phyloP scores from a whole-genome alignment of 257 asterid genomes.

The Solanum ossicruentum region DNA sequence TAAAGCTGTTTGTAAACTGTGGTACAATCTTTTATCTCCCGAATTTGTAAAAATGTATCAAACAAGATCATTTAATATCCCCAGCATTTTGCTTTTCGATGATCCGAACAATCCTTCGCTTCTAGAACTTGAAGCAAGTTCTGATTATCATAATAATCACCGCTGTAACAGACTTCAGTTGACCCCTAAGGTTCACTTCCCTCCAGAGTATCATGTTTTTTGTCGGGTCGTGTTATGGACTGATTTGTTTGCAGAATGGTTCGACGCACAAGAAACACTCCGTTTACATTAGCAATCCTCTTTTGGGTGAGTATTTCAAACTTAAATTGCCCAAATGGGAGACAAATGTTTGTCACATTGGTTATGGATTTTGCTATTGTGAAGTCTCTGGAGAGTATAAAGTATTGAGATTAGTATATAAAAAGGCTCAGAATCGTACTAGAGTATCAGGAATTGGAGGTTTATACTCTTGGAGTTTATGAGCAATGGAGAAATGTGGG shows the following conservation, averaged over 20 bases:
- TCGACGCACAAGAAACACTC: background rate
- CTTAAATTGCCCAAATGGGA: background rate
- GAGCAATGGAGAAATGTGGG: background rate
- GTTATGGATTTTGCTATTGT: too few species aligned
- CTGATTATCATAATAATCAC: background rate
- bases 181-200: background rate
- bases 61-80: background rate
- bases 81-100: background rate
- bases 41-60: background rate
- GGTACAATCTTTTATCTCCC: background rate
- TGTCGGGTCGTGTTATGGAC: background rate
- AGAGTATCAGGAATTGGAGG: background rate
- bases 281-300: background rate
- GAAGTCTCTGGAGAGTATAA: background rate
- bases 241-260: background rate
- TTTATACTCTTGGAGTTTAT: background rate
- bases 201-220: background rate
- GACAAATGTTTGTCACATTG: background rate
- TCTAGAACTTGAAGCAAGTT: background rate
- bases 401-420: too few species aligned
- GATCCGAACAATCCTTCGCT: rapidly evolving
- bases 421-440: too few species aligned
- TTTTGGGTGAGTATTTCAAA: background rate
- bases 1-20: background rate
- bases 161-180: background rate